Conservation (phyloP, 106 monocot genomes). For the Apostasia shenzhenica region DNA sequence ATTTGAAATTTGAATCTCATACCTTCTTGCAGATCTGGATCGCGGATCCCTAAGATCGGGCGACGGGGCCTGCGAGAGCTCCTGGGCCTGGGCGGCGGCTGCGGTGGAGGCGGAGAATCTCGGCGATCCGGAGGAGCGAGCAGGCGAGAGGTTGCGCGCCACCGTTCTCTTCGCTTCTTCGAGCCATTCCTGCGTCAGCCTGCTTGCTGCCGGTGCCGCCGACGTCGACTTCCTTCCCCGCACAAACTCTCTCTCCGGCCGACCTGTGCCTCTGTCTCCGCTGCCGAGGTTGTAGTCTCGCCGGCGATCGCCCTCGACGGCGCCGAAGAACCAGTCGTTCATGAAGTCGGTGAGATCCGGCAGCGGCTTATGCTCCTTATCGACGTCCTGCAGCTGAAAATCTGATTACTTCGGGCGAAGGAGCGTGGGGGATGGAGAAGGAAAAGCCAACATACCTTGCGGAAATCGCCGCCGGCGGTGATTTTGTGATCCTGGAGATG, state of each 20-base stretch:
- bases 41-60: constrained; percentile 26
- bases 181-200: constrained; percentile 43
- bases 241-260: background rate
- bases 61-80: background rate
- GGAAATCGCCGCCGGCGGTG: too few relatives aligned
- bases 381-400: too few relatives aligned
- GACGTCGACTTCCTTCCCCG: background rate
- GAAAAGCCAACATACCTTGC: too few relatives aligned
- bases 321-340: constrained; percentile 47
- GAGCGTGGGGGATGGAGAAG: too few relatives aligned
- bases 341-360: constrained; percentile 37
- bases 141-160: constrained; percentile 5
- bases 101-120: constrained; percentile 13
- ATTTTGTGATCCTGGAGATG: too few relatives aligned
- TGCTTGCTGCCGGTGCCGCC: constrained; percentile 2
- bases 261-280: background rate
- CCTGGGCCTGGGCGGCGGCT: background rate
- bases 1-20: background rate
- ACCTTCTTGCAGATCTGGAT: constrained; percentile 45
- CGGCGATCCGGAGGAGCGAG: constrained; percentile 7
- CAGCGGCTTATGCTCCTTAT: background rate
- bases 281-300: background rate
- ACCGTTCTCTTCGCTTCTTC: constrained; percentile 43
- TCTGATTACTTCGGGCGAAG: too few relatives aligned
- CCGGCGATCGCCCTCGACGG: background rate